phyloP scores from a whole-genome alignment of 2,329 filamentous ascomycete genomes.

The Sclerotinia nivalis region DNA sequence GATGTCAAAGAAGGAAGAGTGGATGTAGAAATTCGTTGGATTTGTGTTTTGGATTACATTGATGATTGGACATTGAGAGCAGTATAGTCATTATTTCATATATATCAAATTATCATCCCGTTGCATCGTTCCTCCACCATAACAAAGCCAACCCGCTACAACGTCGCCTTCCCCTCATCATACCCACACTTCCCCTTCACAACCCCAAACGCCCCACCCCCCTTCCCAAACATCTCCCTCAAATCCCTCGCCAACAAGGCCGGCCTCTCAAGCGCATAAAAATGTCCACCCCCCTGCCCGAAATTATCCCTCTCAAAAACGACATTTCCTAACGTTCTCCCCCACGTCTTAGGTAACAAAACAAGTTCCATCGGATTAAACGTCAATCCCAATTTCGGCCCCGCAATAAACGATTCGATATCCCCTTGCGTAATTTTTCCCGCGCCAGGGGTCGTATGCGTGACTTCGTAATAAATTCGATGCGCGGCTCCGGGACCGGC shows the following conservation, averaged over 20 bases:
- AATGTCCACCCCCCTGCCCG: constrained; percentile 50
- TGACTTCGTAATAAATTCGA: constrained; percentile 71
- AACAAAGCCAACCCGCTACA: too few species aligned
- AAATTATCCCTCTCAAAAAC: constrained; percentile 52
- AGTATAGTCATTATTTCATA: too few species aligned
- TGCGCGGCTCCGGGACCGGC: constrained; percentile 67
- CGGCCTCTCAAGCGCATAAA: constrained; percentile 60
- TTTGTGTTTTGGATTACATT: too few species aligned
- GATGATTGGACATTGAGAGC: too few species aligned
- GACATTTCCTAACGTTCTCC: constrained; percentile 58
- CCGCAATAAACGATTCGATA: constrained; percentile 30
- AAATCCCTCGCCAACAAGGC: constrained; percentile 55
- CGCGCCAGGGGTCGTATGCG: constrained; percentile 44
- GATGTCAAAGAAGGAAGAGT: too few species aligned
- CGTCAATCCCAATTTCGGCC: constrained; percentile 47
- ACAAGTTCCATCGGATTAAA: constrained; percentile 60
- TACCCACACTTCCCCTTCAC: constrained; percentile 38
- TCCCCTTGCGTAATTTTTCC: constrained; percentile 36
- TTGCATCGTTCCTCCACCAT: too few species aligned
- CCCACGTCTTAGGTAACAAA: constrained; percentile 57
- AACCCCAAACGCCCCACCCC: constrained; percentile 47
- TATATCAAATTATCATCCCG: too few species aligned
- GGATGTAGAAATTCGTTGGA: too few species aligned
- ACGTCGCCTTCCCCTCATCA: constrained; percentile 29
- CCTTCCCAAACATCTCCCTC: constrained; percentile 57